Evolutionary conservation across 257 asterid species (phyloP).

Genomic region (Fraxinus excelsior): DNA sequence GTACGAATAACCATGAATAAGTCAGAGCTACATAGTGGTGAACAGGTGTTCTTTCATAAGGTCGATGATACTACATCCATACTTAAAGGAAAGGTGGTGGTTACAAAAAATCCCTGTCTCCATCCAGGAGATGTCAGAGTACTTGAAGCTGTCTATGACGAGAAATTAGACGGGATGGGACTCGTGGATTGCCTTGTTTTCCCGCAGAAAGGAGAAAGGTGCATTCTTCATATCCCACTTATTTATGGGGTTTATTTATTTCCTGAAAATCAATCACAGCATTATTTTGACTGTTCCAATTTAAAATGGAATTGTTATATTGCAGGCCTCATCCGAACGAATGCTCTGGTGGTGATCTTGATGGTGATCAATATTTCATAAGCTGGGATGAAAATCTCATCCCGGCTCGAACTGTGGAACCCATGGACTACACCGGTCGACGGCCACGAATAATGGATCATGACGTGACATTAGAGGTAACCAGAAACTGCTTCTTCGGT

Average conservation of each 20-base stretch:
- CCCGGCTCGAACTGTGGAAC: constrained; percentile 69
- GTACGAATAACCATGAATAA: constrained; percentile 63
- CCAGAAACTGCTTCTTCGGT: constrained; percentile 21
- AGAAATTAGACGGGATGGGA: constrained; percentile 52
- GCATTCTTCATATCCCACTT: background rate
- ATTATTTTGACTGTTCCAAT: background rate
- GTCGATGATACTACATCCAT: constrained; percentile 61
- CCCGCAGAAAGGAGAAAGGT: constrained; percentile 93
- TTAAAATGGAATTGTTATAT: constrained; percentile 12
- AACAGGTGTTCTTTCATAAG: constrained; percentile 51
- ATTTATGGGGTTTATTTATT: background rate
- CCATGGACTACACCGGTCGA: constrained; percentile 94
- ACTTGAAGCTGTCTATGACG: constrained; percentile 80
- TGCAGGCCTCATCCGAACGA: constrained; percentile 98
- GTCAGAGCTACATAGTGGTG: constrained; percentile 46
- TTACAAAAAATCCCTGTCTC: constrained; percentile 93
- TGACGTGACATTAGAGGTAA: constrained; percentile 79
- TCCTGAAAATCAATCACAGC: background rate
- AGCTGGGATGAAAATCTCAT: constrained; percentile 84
- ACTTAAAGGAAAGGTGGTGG: constrained; percentile 75
- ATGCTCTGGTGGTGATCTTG: constrained; percentile 99
- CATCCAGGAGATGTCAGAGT: constrained; percentile 96
- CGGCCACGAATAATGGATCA: constrained; percentile 86
- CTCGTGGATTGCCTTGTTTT: constrained; percentile 78
- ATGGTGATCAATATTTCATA: constrained; percentile 85